These are phyloP conservation scores for Sporisorium scitamineum DNA, from an alignment of 1,284 basidiomycete species.

Conservation along the genomic window DNA sequence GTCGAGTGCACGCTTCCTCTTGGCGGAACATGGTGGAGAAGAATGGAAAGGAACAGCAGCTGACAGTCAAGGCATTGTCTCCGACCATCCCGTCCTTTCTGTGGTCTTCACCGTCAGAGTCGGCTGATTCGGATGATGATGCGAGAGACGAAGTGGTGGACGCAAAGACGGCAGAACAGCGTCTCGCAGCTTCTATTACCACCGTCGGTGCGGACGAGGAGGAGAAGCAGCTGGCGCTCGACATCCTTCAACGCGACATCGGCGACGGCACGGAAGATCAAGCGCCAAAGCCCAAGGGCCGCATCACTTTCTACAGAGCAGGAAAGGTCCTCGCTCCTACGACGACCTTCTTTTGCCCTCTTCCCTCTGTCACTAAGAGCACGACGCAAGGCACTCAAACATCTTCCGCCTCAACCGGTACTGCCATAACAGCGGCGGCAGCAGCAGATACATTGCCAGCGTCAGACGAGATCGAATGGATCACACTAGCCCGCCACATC, in stretches of 20 bases:
- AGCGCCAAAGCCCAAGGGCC: not conserved
- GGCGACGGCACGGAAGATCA: not conserved
- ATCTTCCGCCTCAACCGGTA: not conserved
- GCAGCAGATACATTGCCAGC: not conserved
- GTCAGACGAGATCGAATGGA: conserved; percentile 13
- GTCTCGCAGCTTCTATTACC: conserved; percentile 18
- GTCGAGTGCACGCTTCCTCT: not conserved
- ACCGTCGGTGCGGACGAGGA: conserved; percentile 24
- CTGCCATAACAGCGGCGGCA: too few relatives aligned
- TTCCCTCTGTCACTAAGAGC: conserved; percentile 4
- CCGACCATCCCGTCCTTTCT: conserved; percentile 42
- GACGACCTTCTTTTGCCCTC: conserved; percentile 11
- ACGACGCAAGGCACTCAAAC: not conserved
- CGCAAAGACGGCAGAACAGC: not conserved
- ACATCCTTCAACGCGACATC: conserved; percentile 27
- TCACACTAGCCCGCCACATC: conserved; percentile 8
- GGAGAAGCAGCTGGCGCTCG: conserved; percentile 19
- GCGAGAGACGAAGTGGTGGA: not conserved
- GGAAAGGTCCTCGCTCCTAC: conserved; percentile 17
- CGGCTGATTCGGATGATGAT: conserved; percentile 19
- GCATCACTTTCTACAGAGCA: conserved; percentile 21
- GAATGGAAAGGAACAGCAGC: conserved; percentile 10
- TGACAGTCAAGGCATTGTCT: conserved; percentile 38
- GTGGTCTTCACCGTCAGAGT: conserved; percentile 47
- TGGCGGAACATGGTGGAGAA: not conserved